Percentiles rank a stretch among this genome's conserved stretches.
phyloP scores from a whole-genome alignment of 2,329 filamentous ascomycete genomes.

The Cladorrhinum sp. region DNA sequence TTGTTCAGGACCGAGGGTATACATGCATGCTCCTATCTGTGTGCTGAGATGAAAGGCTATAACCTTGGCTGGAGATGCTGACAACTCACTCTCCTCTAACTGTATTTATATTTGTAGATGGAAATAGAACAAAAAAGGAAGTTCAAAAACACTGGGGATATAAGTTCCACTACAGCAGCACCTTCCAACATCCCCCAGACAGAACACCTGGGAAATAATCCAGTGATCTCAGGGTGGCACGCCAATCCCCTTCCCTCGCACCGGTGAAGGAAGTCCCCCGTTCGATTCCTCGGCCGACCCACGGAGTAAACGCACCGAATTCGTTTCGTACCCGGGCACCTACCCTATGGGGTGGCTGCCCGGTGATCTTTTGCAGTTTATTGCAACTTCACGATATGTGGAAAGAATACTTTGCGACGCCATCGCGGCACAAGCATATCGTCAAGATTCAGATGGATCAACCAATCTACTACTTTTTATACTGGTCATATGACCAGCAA shows the following conservation, averaged over 20 bases:
- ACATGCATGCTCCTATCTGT: too few relatives aligned
- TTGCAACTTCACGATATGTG: too few relatives aligned
- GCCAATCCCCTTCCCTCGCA: not conserved
- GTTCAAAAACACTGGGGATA: not conserved
- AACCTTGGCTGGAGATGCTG: too few relatives aligned
- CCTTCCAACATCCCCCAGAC: not conserved
- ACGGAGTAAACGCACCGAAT: not conserved
- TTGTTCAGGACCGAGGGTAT: too few relatives aligned
- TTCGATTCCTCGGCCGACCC: not conserved
- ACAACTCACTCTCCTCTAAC: not conserved
- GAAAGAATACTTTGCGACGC: too few relatives aligned
- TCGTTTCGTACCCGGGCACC: not conserved
- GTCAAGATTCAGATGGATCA: too few relatives aligned
- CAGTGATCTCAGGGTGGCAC: not conserved
- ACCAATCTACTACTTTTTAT: too few relatives aligned
- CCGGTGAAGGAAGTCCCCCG: not conserved
- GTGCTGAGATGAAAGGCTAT: too few relatives aligned
- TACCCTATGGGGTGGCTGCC: not conserved
- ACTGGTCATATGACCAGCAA: too few relatives aligned
- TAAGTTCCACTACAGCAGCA: not conserved
- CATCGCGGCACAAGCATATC: too few relatives aligned
- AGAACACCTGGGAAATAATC: not conserved
- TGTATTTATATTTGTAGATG: not conserved
- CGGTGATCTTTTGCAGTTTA: not conserved
- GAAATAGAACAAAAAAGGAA: not conserved